Percentiles rank a stretch among this genome's conserved stretches.
These are phyloP conservation scores for Colletotrichum navitas DNA, from an alignment of 2,329 filamentous ascomycete species.

Conservation along the genomic window DNA sequence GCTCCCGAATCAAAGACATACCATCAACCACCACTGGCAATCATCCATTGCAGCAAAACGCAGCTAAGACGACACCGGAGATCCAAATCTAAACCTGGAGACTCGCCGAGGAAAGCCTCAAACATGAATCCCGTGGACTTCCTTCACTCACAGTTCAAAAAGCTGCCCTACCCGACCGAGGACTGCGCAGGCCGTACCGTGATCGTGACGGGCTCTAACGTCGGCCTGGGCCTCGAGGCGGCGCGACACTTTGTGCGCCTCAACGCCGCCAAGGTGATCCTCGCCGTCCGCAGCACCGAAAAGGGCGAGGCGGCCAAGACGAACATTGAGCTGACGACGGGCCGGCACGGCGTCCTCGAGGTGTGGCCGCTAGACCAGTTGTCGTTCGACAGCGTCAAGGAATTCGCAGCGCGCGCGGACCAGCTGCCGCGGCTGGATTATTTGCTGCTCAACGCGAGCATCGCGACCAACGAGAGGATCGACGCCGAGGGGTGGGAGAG, in stretches of 20 bases:
- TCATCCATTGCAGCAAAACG: background rate
- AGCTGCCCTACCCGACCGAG: slow-evolving; percentile 49
- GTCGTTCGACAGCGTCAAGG: slow-evolving; percentile 44
- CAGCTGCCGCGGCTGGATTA: slow-evolving; percentile 53
- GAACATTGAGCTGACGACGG: slow-evolving; percentile 47
- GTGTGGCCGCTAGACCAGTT: slow-evolving; percentile 61
- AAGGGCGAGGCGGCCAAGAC: slow-evolving; percentile 57
- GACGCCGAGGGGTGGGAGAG: slow-evolving; percentile 56
- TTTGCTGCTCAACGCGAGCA: slow-evolving; percentile 53
- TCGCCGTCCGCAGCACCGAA: slow-evolving; percentile 55
- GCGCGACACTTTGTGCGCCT: slow-evolving; percentile 56
- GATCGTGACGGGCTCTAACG: slow-evolving; percentile 60
- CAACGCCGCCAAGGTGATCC: slow-evolving; percentile 56
- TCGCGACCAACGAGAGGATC: slow-evolving; percentile 41
- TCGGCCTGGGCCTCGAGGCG: slow-evolving; percentile 58
- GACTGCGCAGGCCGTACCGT: slow-evolving; percentile 53
- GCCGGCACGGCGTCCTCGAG: slow-evolving; percentile 48
- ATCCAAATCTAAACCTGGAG: background rate
- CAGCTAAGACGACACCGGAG: no score
- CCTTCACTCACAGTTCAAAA: slow-evolving; percentile 45
- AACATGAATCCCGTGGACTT: slow-evolving; percentile 35
- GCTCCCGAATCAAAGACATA: background rate
- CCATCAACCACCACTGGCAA: background rate
- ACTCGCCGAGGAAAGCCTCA: background rate
- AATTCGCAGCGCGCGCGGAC: slow-evolving; percentile 52